Conservation (phyloP, 129 eudicot species). For the Deinandra increscens region DNA sequence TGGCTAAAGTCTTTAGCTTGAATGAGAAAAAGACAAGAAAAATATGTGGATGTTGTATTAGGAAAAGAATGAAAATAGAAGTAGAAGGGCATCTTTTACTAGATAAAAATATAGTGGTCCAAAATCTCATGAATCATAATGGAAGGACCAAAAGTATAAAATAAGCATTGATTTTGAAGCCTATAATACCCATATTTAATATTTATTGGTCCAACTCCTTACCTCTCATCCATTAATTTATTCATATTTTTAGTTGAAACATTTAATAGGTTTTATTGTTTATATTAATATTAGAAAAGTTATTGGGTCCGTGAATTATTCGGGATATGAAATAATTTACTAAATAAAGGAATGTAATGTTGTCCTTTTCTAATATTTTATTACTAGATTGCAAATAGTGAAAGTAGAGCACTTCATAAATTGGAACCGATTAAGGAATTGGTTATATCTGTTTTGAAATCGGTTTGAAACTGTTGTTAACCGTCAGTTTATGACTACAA, state of each 20-base stretch:
- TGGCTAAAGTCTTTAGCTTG: conserved; percentile 18
- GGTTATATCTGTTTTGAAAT: no score
- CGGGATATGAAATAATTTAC: no score
- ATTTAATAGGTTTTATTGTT: background rate
- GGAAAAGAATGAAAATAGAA: conserved; percentile 28
- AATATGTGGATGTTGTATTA: conserved; percentile 12
- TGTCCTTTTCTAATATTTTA: no score
- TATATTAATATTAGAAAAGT: background rate
- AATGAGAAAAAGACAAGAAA: conserved; percentile 25
- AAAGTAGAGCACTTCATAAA: no score
- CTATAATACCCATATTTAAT: no score
- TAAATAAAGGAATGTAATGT: no score
- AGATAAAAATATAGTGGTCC: conserved; percentile 24
- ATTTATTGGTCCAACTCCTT: conserved; percentile 27
- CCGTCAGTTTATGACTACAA: no score
- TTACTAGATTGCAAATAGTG: no score
- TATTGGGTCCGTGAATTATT: no score
- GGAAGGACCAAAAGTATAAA: conserved; percentile 12
- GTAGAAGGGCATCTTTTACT: conserved; percentile 24
- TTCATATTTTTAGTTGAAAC: background rate
- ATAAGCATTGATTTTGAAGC: conserved; percentile 3
- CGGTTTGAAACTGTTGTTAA: no score
- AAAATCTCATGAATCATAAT: conserved; percentile 35
- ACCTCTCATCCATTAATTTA: background rate
- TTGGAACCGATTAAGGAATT: no score